Base-by-base conservation (phyloP, 2,329 filamentous ascomycete species). In the Lachnellula cervina region DNA sequence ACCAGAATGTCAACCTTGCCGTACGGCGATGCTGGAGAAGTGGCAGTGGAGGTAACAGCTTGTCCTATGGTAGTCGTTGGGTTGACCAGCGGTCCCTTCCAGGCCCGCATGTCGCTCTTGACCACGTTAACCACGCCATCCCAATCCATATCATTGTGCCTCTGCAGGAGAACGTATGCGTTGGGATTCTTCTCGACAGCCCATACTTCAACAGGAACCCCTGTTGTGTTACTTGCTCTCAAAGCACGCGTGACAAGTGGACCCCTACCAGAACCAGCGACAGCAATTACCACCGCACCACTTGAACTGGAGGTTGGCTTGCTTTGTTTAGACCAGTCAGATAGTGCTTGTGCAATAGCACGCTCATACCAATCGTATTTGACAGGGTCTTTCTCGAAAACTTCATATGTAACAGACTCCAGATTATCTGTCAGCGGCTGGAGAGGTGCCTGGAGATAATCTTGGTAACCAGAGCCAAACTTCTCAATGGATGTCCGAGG, bases 171-270 rank as follows among this genome's bases (percentile, higher is more conserved):
- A 6, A 99, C 92, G 69, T 93, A 97, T 0, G 94, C 94, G 68
- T 99, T 97, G 4, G 90, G 94, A 72, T 99, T 99, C 80, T 99
- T 99, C 73, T 99, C 94, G 3, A 99, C 84, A 0, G 90, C 94
- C 85, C 91, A 97, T 46, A 95, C 81, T 63, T 92, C 86, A 50
- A 97, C 88, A 19, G 84, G 78, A 3, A 97, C 86, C 1, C 87
- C 86, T 1, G 90, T 88, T 16, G 77, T 80, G 59, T 85, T 79
- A 65, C 90, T 93, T 13, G 94, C 95, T 58, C 84, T 84, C 25
- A 99, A 75, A 1, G 90, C 90, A 49, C 94, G 83, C 1, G 90
- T 94, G 14, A 99, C 92, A 1, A 99, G 80, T 4, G 94, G 94
- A 0, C 94, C 95, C 59, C 95, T 86, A 13, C 94, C 94, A 14